Conservation (phyloP, 768 basidiomycete species). For the Porpolomopsis calyptriformis region DNA sequence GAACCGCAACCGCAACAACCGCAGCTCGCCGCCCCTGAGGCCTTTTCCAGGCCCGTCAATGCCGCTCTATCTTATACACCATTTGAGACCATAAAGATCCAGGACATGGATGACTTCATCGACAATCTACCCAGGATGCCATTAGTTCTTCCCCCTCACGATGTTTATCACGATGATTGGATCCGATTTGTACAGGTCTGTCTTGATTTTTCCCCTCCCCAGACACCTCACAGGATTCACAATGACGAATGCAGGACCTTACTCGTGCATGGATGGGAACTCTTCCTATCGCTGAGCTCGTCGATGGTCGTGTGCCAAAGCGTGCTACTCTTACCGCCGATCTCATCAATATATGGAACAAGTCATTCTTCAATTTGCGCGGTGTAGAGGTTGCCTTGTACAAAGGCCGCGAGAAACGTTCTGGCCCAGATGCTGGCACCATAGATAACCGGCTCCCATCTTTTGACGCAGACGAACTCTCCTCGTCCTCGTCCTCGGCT, state of each 20-base stretch:
- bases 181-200: constrained; percentile 64
- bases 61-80: constrained; percentile 54
- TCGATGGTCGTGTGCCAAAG: constrained; percentile 41
- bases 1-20: constrained; percentile 15
- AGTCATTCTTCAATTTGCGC: constrained; percentile 61
- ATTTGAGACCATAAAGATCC: constrained; percentile 61
- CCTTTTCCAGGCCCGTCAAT: constrained; percentile 65
- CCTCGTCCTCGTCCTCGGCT: constrained; percentile 27
- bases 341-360: constrained; percentile 72
- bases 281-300: constrained; percentile 49
- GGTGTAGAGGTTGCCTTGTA: constrained; percentile 75
- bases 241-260: constrained; percentile 42
- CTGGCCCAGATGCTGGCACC: constrained; percentile 47
- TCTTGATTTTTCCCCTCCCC: constrained; percentile 6
- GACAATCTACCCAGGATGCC: constrained; percentile 66
- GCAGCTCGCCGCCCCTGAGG: constrained; percentile 54
- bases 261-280: constrained; percentile 68
- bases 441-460: constrained; percentile 45
- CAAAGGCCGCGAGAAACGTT: constrained; percentile 67
- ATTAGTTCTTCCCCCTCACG: constrained; percentile 57
- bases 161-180: constrained; percentile 75
- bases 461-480: constrained; percentile 32
- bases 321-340: constrained; percentile 55
- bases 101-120: constrained; percentile 68
- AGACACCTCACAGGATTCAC: background rate